Evolutionary conservation across 2,329 filamentous ascomycete genomes (phyloP), one percentile per base, ranked within the genome.

Genomic region (Chaetomium strumarium): DNA sequence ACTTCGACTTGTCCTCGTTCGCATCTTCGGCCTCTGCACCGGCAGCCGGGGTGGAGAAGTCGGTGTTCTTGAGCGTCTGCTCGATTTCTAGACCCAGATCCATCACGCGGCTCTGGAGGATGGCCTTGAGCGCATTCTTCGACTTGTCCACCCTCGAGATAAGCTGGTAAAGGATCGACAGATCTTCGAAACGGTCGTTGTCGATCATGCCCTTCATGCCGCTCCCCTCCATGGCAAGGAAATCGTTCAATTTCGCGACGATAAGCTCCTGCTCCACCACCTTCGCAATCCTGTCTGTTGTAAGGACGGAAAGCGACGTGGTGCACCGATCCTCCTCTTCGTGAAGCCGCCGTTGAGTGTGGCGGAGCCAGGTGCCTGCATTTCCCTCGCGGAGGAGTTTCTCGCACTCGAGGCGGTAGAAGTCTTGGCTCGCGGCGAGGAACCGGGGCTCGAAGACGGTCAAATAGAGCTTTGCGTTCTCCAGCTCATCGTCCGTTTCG

Each of bases 191-290:
- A 58, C 86, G 83, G 68, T 96, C 87, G 62, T 96, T 91, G 67
- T 96, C 88, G 46, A 97, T 83, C 92, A 99, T 97, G 65, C 84
- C 84, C 58, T 80, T 83, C 39, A 96, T 78, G 0, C 93, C 93
- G 56, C 86, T 96, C 6, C 81, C 81, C 62, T 96, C 90, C 70
- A 96, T 83, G 45, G 84, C 82, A 55, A 97, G 78, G 49, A 99
- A 86, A 14, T 95, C 90, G 19, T 81, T 75, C 52, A 97, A 80
- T 60, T 93, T 88, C 41, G 81, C 79, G 39, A 77, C 75, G 45
- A 99, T 91, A 48, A 99, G 73, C 66, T 92, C 83, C 34, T 85
- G 73, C 58, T 97, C 90, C 2, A 99, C 81, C 0, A 96, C 86
- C 5, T 75, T 72, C 19, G 83, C 79, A 19, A 96, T 88, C 64